phyloP scores from a whole-genome alignment of 768 basidiomycete genomes.

The Dentipellis fragilis region DNA sequence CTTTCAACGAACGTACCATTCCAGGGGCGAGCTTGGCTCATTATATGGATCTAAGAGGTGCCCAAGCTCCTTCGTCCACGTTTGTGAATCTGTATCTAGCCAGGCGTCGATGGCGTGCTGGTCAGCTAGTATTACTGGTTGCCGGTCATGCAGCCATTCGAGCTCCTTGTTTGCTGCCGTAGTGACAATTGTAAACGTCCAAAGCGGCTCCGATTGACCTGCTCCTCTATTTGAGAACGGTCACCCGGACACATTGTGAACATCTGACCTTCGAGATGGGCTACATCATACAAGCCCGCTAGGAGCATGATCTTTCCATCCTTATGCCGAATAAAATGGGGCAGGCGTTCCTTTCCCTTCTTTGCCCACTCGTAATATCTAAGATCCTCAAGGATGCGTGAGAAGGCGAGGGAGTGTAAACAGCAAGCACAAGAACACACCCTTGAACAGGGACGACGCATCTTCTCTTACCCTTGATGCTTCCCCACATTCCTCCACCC shows the following conservation, averaged over 20 bases:
- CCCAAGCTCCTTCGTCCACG: slow-evolving; percentile 53
- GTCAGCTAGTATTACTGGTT: slow-evolving; percentile 69
- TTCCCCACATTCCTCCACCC: slow-evolving; percentile 77
- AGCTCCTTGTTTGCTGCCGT: slow-evolving; percentile 62
- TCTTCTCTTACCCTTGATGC: slow-evolving; percentile 70
- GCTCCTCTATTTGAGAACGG: background rate
- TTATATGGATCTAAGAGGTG: slow-evolving; percentile 53
- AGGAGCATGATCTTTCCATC: slow-evolving; percentile 65
- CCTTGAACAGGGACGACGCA: slow-evolving; percentile 82
- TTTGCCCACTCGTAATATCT: slow-evolving; percentile 96
- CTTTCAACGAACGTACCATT: slow-evolving; percentile 39
- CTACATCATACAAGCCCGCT: slow-evolving; percentile 80
- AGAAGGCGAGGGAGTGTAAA: background rate
- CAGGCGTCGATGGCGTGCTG: slow-evolving; percentile 54
- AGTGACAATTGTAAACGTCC: slow-evolving; percentile 88
- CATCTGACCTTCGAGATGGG: slow-evolving; percentile 46
- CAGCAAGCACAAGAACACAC: slow-evolving; percentile 23
- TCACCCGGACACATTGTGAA: background rate
- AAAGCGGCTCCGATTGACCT: slow-evolving; percentile 50
- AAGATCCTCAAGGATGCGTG: background rate
- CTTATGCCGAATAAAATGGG: slow-evolving; percentile 70
- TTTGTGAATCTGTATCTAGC: slow-evolving; percentile 67
- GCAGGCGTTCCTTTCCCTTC: slow-evolving; percentile 68
- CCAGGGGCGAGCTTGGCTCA: slow-evolving; percentile 38
- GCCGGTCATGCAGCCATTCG: slow-evolving; percentile 86